Conservation (phyloP, 2,329 filamentous ascomycete genomes). For the Pezicula carpinea region DNA sequence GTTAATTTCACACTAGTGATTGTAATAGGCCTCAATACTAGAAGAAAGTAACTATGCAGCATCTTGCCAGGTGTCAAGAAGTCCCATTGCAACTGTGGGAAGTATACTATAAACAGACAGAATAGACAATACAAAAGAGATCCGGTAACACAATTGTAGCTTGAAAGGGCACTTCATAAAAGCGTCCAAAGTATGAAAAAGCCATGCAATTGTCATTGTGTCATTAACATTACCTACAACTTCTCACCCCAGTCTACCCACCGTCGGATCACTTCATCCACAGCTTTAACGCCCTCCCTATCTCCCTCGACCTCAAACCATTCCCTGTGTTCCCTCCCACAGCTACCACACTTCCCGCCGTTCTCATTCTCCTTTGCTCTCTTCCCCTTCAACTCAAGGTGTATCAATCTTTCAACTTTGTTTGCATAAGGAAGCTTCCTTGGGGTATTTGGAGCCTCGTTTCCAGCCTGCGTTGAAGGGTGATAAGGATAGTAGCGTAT, state of each 20-base stretch:
- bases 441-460: slow-evolving; percentile 34
- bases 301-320: slow-evolving; percentile 90
- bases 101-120: too few relatives aligned
- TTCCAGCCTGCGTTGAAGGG: slow-evolving; percentile 14
- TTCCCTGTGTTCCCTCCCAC: slow-evolving; percentile 82
- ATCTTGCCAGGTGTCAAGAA: too few relatives aligned
- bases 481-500: slow-evolving; percentile 89
- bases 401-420: slow-evolving; percentile 83
- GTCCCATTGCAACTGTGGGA: too few relatives aligned
- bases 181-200: neutral
- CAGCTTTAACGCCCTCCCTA: slow-evolving; percentile 60
- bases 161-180: neutral
- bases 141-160: too few relatives aligned
- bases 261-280: slow-evolving; percentile 70
- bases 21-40: too few relatives aligned
- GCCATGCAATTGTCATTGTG: neutral
- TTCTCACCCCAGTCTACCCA: slow-evolving; percentile 71
- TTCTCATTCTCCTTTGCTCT: slow-evolving; percentile 45
- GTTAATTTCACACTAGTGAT: too few relatives aligned
- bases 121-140: too few relatives aligned
- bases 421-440: slow-evolving; percentile 81
- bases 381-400: slow-evolving; percentile 72
- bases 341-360: slow-evolving; percentile 62
- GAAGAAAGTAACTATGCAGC: too few relatives aligned
- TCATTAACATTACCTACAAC: neutral